These are phyloP conservation scores for Fusarium equiseti DNA, from an alignment of 2,329 filamentous ascomycete species.

Conservation along the genomic window DNA sequence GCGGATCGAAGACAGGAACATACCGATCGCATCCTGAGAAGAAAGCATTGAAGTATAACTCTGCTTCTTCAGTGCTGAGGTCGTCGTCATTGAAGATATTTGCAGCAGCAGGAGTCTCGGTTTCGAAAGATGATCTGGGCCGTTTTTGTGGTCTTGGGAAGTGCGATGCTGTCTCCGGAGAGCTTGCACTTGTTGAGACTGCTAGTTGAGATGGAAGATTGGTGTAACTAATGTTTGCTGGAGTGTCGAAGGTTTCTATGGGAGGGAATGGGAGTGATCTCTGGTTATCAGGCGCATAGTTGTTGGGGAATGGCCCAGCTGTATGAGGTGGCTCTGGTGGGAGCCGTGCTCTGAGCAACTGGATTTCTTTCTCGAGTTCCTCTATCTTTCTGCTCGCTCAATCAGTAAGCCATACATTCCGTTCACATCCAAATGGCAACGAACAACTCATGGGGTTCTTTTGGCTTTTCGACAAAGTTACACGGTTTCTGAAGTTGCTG, in stretches of 20 bases:
- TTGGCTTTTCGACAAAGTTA: slow-evolving; percentile 7
- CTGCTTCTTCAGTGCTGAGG: neutral
- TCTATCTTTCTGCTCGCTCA: neutral
- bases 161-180: neutral
- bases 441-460: slow-evolving; percentile 17
- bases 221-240: neutral
- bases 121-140: neutral
- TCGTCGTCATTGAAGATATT: neutral
- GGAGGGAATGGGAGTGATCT: neutral
- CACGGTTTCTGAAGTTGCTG: slow-evolving; percentile 15
- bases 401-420: rapidly evolving
- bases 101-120: neutral
- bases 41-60: slow-evolving; percentile 18
- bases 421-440: rapidly evolving
- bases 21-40: slow-evolving; percentile 25
- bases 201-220: neutral
- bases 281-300: neutral
- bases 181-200: neutral
- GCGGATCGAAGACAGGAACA: slow-evolving; percentile 10
- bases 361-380: slow-evolving; percentile 10
- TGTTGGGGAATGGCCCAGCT: rapidly evolving
- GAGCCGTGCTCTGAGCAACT: neutral
- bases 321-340: neutral
- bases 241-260: rapidly evolving
- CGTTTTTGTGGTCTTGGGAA: neutral